Conservation (phyloP, 306 rosid genomes). For the Rosa multiflora region DNA sequence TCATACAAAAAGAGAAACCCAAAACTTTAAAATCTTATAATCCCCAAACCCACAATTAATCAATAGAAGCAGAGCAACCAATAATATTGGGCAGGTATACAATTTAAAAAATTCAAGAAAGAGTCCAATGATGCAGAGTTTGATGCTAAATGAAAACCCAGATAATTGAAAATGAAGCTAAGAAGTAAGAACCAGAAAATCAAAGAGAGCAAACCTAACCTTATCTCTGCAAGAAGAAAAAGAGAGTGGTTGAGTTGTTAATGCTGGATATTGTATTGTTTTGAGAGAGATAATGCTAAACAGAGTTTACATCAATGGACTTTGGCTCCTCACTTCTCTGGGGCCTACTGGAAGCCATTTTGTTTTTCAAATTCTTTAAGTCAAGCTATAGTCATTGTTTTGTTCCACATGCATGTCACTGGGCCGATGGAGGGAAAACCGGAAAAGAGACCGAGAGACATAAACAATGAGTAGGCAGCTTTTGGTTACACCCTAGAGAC, state of each 20-base stretch:
- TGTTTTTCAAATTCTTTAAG: not conserved
- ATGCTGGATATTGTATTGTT: not conserved
- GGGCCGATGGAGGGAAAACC: not conserved
- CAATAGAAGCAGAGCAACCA: not conserved
- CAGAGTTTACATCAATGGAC: not conserved
- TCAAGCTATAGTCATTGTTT: too few species aligned
- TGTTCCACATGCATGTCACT: not conserved
- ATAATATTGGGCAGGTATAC: not conserved
- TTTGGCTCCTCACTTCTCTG: not conserved
- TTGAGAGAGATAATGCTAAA: not conserved
- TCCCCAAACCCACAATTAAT: not conserved
- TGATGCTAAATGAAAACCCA: not conserved
- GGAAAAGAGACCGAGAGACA: not conserved
- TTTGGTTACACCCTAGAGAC: not conserved
- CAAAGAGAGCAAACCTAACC: not conserved
- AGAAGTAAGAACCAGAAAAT: not conserved
- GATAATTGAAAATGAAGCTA: not conserved
- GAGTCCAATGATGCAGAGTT: not conserved
- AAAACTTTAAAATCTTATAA: not conserved
- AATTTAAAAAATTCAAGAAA: not conserved
- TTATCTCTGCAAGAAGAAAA: not conserved
- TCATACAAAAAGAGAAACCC: not conserved
- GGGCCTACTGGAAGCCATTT: not conserved
- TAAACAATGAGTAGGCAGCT: not conserved
- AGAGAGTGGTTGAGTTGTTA: not conserved